Evolutionary conservation across 2,329 filamentous ascomycete genomes (phyloP), one percentile per base, ranked within the genome.

Genomic region (Alternaria ethzedia): DNA sequence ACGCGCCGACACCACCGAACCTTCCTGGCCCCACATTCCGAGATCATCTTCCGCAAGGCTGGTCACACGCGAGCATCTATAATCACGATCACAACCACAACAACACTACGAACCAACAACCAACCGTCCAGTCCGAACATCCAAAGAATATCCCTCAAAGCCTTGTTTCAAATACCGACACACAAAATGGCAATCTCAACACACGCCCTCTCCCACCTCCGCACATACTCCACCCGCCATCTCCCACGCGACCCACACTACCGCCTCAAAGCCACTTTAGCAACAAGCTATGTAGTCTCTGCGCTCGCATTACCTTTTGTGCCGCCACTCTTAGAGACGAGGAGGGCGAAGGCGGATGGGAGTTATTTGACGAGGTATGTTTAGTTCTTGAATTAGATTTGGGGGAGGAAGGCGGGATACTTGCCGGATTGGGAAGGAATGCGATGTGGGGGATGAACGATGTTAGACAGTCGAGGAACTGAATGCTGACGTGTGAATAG

Each of bases 221-320:
- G 79, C 50, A 77, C 73, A 56, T 81, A 81, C 71, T 79, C 78
- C 0, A 75, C 78, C 17, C 66, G 70, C 17, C 67, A 70, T 12
- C 51, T 76, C 13, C 75, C 76, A 2, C 77, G 75, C 60, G 76
- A 80, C 49, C 77, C 78, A 1, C 76, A 74, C 64, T 78, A 75
- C 65, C 67, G 70, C 6, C 72, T 80, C 56, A 78, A 80, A 62
- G 75, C 75, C 23, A 71, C 70, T 8, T 73, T 80, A 12, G 78
- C 78, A 66, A 80, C 76, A 1, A 73, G 74, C 12, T 82, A 81
- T 50, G 72, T 81, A 2, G 75, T 79, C 6, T 75, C 71, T 5
- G 80, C 78, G 13, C 78, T 81, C 30, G 78, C 79, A 4, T 69
- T 82, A 8, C 80, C 80, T 0, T 81, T 81, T 64, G 76, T 82